Conservation (phyloP, 768 basidiomycete species). For the Auriculariales sp. region DNA sequence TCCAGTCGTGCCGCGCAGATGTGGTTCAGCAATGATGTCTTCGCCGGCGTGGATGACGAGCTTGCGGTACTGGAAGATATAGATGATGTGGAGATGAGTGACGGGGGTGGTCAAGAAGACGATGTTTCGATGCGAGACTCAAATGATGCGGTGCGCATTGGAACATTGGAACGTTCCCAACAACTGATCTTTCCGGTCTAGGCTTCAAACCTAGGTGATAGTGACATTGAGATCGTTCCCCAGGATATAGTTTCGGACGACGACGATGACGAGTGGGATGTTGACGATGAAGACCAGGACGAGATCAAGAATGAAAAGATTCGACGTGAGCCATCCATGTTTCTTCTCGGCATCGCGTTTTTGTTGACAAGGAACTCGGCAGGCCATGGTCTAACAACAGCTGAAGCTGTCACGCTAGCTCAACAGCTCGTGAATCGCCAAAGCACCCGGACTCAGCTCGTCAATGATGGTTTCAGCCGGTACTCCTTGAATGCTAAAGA, state of each 20-base stretch:
- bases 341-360: neutral
- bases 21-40: constrained; percentile 95
- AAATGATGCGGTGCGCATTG: constrained; percentile 14
- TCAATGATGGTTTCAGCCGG: constrained; percentile 93
- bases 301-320: constrained; percentile 49
- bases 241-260: constrained; percentile 33
- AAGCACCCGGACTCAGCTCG: constrained; percentile 73
- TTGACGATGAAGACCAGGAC: constrained; percentile 62
- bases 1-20: constrained; percentile 50
- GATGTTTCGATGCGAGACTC: constrained; percentile 13
- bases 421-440: constrained; percentile 82
- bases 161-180: constrained; percentile 3
- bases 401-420: constrained; percentile 84
- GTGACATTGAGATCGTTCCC: constrained; percentile 65
- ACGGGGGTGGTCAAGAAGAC: constrained; percentile 18
- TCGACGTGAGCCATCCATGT: constrained; percentile 33
- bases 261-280: constrained; percentile 65
- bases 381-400: constrained; percentile 76
- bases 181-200: neutral
- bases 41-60: constrained; percentile 44
- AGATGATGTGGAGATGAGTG: constrained; percentile 21
- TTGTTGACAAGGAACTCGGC: too few species aligned
- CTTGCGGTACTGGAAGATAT: constrained; percentile 26
- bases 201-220: neutral
- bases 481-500: constrained; percentile 88